Conservation (phyloP, 2,329 filamentous ascomycete species). For the Phaeoacremonium minimum region DNA sequence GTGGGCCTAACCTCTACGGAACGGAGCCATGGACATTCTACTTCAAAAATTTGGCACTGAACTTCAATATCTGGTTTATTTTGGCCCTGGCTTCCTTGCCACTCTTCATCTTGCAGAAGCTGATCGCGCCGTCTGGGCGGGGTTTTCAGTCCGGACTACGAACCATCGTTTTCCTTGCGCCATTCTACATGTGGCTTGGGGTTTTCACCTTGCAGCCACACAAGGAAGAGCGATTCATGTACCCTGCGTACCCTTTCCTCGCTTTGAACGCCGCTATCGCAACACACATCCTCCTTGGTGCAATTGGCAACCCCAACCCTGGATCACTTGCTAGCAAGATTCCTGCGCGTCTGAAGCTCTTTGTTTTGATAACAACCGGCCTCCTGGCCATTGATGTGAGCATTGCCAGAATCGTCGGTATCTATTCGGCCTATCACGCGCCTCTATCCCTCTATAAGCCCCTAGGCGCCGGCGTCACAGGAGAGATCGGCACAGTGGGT, state of each 20-base stretch:
- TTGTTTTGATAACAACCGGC: slow-evolving; percentile 55
- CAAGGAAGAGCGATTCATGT: slow-evolving; percentile 99
- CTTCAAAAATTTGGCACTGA: slow-evolving; percentile 81
- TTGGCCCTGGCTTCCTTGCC: slow-evolving; percentile 73
- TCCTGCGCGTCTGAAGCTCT: slow-evolving; percentile 69
- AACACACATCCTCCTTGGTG: slow-evolving; percentile 73
- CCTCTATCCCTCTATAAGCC: slow-evolving; percentile 68
- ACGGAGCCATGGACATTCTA: slow-evolving; percentile 98
- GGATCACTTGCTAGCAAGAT: slow-evolving; percentile 66
- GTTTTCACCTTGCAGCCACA: slow-evolving; percentile 93
- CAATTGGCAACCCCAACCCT: slow-evolving; percentile 67
- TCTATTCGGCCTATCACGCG: slow-evolving; percentile 78
- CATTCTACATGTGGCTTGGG: slow-evolving; percentile 90
- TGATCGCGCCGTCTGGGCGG: slow-evolving; percentile 55
- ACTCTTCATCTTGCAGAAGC: slow-evolving; percentile 69
- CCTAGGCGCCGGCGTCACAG: slow-evolving; percentile 51
- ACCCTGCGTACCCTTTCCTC: slow-evolving; percentile 87
- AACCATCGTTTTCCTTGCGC: slow-evolving; percentile 71
- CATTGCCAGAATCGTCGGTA: slow-evolving; percentile 68
- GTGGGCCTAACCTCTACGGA: slow-evolving; percentile 88
- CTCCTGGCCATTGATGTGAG: slow-evolving; percentile 63
- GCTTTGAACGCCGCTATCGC: slow-evolving; percentile 84
- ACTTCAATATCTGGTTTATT: slow-evolving; percentile 93
- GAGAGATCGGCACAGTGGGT: slow-evolving; percentile 40
- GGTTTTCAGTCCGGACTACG: slow-evolving; percentile 69